phyloP scores from a whole-genome alignment of 2,329 filamentous ascomycete genomes.

The Pseudogymnoascus sp. region DNA sequence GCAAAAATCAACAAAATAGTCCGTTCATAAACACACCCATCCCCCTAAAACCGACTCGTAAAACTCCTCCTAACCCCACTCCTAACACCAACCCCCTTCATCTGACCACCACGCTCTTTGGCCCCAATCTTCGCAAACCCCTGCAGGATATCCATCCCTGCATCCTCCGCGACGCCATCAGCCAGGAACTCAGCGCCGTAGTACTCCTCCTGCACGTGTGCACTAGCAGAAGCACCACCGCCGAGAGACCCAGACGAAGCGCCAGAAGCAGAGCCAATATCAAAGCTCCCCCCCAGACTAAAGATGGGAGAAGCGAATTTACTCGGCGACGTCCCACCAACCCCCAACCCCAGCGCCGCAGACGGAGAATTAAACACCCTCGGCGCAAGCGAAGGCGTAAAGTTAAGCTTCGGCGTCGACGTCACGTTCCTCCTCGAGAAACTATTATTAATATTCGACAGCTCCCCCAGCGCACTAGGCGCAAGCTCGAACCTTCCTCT shows the following conservation, averaged over 20 bases:
- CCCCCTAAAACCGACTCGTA: slow-evolving; percentile 24
- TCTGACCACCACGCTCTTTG: slow-evolving; percentile 32
- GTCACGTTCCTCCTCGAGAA: slow-evolving; percentile 42
- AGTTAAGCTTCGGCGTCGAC: slow-evolving; percentile 43
- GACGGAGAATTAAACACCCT: slow-evolving; percentile 44
- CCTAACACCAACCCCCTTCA: slow-evolving; percentile 18
- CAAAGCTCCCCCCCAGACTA: neutral
- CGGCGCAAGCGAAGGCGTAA: slow-evolving; percentile 31
- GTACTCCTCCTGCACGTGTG: slow-evolving; percentile 37
- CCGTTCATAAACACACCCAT: neutral
- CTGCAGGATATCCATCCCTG: slow-evolving; percentile 62
- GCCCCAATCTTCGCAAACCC: slow-evolving; percentile 67
- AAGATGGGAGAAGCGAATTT: slow-evolving; percentile 32
- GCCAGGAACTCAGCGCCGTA: slow-evolving; percentile 46
- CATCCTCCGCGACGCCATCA: slow-evolving; percentile 49
- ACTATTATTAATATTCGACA: slow-evolving; percentile 34
- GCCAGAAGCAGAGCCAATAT: slow-evolving; percentile 8
- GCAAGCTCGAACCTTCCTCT: slow-evolving; percentile 54
- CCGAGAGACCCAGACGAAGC: slow-evolving; percentile 17
- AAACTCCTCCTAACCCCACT: slow-evolving; percentile 25
- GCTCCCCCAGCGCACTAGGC: slow-evolving; percentile 15
- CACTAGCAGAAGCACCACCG: neutral
- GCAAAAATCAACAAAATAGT: neutral
- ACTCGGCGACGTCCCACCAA: slow-evolving; percentile 36
- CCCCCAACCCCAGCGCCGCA: slow-evolving; percentile 44